phyloP scores from a whole-genome alignment of 176 grass and related monocot species.

The Musa beccarii region DNA sequence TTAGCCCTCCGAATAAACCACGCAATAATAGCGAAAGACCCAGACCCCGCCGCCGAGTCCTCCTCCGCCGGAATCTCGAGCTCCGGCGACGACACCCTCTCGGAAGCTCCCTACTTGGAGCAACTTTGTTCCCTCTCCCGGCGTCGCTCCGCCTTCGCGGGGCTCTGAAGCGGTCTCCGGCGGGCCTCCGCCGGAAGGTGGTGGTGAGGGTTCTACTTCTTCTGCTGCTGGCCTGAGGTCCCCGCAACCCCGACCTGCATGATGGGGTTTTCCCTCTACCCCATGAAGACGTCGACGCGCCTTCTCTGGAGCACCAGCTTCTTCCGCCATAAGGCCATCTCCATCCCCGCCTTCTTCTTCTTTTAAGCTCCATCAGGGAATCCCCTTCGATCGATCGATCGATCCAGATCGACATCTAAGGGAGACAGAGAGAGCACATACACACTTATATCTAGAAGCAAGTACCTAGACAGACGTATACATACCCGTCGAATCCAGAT shows the following conservation, averaged over 20 bases:
- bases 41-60: not conserved
- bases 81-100: not conserved
- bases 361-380: not conserved
- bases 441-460: not conserved
- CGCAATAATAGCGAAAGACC: not conserved
- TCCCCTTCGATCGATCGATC: not conserved
- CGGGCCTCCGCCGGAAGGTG: not conserved
- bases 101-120: not conserved
- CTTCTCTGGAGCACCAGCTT: constrained; percentile 17
- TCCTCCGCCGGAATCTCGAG: not conserved
- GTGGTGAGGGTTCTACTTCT: not conserved
- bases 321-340: constrained; percentile 15
- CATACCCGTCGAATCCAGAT: not conserved
- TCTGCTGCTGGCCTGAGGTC: not conserved
- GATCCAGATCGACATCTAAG: not conserved
- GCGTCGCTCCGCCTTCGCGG: not conserved
- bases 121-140: not conserved
- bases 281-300: constrained; percentile 8
- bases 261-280: constrained; percentile 13
- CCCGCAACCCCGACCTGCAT: not conserved
- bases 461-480: too few relatives aligned
- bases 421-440: not conserved
- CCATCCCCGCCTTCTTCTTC: not conserved
- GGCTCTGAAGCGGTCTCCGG: not conserved
- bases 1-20: not conserved